phyloP scores from a whole-genome alignment of 73 alveolate species.

The Stentor roeselii region DNA sequence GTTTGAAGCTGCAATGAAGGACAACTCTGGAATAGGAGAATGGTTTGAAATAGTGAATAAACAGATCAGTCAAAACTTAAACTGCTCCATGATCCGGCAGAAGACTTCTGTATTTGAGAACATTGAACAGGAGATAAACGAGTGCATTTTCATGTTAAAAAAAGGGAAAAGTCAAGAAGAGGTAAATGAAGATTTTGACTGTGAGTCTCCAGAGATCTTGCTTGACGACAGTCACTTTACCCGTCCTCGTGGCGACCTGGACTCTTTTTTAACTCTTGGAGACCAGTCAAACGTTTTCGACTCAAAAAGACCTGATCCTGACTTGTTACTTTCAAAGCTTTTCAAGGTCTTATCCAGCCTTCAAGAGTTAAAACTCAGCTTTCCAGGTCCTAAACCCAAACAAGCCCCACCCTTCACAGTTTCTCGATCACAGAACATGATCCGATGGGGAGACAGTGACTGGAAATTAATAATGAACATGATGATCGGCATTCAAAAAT shows the following conservation, averaged over 20 bases:
- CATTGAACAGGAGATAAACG: too few relatives aligned
- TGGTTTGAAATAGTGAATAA: slow-evolving; percentile 13
- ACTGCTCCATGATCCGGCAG: background rate
- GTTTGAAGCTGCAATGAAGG: background rate
- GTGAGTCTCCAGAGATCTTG: background rate
- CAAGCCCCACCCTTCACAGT: too few relatives aligned
- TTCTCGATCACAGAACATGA: background rate
- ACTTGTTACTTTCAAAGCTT: too few relatives aligned
- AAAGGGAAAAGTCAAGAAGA: too few relatives aligned
- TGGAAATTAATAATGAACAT: slow-evolving; percentile 79
- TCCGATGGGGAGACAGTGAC: slow-evolving; percentile 67
- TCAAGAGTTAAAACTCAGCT: too few relatives aligned
- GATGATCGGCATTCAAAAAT: slow-evolving; percentile 89
- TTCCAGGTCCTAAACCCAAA: too few relatives aligned
- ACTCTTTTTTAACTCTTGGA: too few relatives aligned
- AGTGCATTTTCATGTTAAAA: too few relatives aligned
- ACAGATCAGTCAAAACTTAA: background rate
- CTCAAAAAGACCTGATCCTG: too few relatives aligned
- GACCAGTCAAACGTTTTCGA: too few relatives aligned
- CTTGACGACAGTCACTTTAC: background rate
- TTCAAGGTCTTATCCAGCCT: too few relatives aligned
- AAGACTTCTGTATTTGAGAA: background rate
- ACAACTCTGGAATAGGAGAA: background rate
- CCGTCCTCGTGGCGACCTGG: background rate
- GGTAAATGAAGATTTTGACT: too few relatives aligned